Evolutionary conservation across 345 rosid species (phyloP), one percentile per base, ranked within the genome.

Genomic region (Eutrema yunnanense): DNA sequence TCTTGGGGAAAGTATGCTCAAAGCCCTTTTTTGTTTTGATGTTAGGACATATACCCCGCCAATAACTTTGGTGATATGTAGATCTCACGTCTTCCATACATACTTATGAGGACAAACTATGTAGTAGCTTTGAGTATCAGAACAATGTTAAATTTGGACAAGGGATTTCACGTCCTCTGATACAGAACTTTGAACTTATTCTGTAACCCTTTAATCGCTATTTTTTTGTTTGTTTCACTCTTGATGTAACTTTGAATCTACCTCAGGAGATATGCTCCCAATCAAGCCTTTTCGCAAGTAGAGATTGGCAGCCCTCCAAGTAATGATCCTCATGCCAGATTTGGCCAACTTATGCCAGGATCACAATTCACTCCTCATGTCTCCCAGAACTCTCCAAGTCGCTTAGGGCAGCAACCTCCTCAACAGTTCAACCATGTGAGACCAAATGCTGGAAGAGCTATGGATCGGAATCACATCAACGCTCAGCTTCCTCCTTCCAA

Each of bases 341-440:
- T 78, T 72, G 78, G 86, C 60, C 92, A 81, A 58, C 79, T 80
- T 56, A 79, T 77, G 71, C 68, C 67, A 71, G 75, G 62, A 66
- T 62, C 73, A 46, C 81, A 68, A 53, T 73, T 67, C 58, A 73
- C 36, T 34, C 81, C 96, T 72, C 96, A 87, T 54, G 50, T 79
- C 52, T 46, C 90, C 4, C 94, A 90, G 72, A 95, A 85, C 82
- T 82, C 90, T 65, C 92, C 92, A 6, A 95, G 99, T 78, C 96
- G 98, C 52, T 87, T 95, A 75, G 90, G 98, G 58, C 99, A 95
- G 70, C 96, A 85, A 70, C 86, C 86, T 73, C 79, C 73, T 61
- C 96, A 74, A 36, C 83, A 85, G 72, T 65, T 42, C 60, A 80
- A 82, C 71, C 82, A 88, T 50, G 92, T 86, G 65, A 88, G 96